Evolutionary conservation across 1,139 yeast genomes (phyloP), one percentile per base, ranked within the genome.

Genomic region (Debaryomyces singareniensis): DNA sequence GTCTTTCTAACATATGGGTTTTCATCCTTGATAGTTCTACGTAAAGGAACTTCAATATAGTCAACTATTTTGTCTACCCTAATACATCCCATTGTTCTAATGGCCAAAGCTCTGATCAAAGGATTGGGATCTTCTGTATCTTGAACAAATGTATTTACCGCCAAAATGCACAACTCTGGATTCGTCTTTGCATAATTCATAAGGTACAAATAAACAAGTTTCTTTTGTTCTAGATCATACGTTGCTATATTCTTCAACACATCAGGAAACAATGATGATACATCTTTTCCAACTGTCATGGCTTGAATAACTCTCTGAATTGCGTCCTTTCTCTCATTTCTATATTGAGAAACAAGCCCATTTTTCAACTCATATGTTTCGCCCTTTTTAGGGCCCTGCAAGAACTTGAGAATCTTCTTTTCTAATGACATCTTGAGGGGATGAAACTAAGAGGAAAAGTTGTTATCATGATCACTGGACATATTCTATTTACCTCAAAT

Each of bases 221-320:
- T 93, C 71, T 93, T 93, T 59, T 91, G 97, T 45, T 93, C 96
- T 41, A 93, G 67, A 55, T 93, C 99, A 49, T 85, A 93, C 3
- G 98, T 93, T 37, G 98, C 97, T 44, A 93, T 83, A 56, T 93
- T 93, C 61, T 93, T 93, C 55, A 93, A 65, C 20, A 93, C 95
- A 53, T 93, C 97, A 1, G 99, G 98, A 45, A 93, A 93, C 37
- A 93, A 68, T 1, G 94, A 77, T 9, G 95, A 84, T 16, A 93
- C 97, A 56, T 93, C 98, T 53, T 93, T 93, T n/a, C 98, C 98
- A 20, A 89, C 75, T 0, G 98, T 93, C 99, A 93, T 93, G 37
- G 96, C 97, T 35, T 93, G 95, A 49, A 93, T 93, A 15, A 95
- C 95, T 35, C 96, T 70, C 58, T 89, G 95, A 43, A 93, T 93